phyloP scores from a whole-genome alignment of 75 land plant genomes.

The Isoetes taiwanensis region DNA sequence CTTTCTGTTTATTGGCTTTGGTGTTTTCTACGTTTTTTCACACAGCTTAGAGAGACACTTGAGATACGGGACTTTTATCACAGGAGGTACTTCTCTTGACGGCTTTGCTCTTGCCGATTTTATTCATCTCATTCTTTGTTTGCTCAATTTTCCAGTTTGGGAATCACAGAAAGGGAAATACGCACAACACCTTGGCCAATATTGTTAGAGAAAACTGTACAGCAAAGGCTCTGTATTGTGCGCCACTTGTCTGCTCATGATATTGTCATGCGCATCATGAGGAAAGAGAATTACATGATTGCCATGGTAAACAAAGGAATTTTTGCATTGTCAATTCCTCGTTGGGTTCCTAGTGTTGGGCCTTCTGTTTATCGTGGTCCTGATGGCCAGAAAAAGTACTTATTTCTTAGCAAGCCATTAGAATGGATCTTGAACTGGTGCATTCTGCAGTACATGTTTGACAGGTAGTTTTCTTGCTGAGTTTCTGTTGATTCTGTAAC shows the following conservation, averaged over 20 bases:
- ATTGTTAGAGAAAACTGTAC: constrained; percentile 69
- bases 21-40: constrained; percentile 81
- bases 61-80: constrained; percentile 68
- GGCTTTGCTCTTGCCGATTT: background rate
- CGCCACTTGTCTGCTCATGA: constrained; percentile 88
- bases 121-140: too few relatives aligned
- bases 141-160: constrained; percentile 45
- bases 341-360: constrained; percentile 93
- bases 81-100: constrained; percentile 34
- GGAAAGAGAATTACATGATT: constrained; percentile 93
- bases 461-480: constrained; percentile 41
- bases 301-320: constrained; percentile 97
- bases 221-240: constrained; percentile 62
- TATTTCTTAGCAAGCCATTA: constrained; percentile 67
- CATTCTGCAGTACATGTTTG: constrained; percentile 95
- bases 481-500: background rate
- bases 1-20: constrained; percentile 76
- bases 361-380: constrained; percentile 35
- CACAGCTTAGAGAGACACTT: constrained; percentile 73
- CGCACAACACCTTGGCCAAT: constrained; percentile 78
- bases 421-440: constrained; percentile 98
- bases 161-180: constrained; percentile 71
- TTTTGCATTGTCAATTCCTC: constrained; percentile 58
- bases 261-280: constrained; percentile 89
- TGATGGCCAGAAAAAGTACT: constrained; percentile 30